Evolutionary conservation across 257 asterid genomes (phyloP).

Genomic region (Scutellaria minor): DNA sequence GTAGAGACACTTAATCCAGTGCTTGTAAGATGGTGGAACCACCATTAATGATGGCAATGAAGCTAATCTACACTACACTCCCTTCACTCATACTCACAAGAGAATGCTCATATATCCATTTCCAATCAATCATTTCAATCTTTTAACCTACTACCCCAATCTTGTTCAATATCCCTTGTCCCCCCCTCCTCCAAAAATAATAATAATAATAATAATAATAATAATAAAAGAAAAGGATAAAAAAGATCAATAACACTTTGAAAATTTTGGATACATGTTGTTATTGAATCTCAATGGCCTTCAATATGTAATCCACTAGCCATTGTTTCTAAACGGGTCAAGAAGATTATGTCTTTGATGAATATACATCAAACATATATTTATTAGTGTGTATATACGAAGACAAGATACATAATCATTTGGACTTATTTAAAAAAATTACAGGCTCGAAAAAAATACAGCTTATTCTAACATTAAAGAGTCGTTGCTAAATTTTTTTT

Average conservation of each 20-base stretch:
- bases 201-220: too few relatives aligned
- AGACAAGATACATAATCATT: too few relatives aligned
- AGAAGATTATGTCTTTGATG: neutral
- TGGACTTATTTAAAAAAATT: too few relatives aligned
- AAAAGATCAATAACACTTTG: neutral
- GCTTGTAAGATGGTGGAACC: neutral
- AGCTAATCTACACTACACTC: neutral
- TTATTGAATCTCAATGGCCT: neutral
- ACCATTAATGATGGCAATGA: conserved; percentile 6
- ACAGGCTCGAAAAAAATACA: too few relatives aligned
- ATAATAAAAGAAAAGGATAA: neutral
- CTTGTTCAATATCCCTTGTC: conserved; percentile 26
- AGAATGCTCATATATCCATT: neutral
- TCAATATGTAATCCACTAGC: neutral
- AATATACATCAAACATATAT: too few relatives aligned
- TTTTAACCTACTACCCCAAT: conserved; percentile 39
- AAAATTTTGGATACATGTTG: conserved; percentile 11
- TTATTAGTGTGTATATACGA: too few relatives aligned
- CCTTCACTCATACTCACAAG: neutral
- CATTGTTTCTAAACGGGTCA: neutral
- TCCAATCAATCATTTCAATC: conserved; percentile 33
- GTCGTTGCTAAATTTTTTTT: too few relatives aligned
- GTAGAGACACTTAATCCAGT: neutral
- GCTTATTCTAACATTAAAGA: too few relatives aligned
- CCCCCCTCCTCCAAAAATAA: neutral